phyloP scores from a whole-genome alignment of 257 asterid species.

The Nicotiana knightiana region DNA sequence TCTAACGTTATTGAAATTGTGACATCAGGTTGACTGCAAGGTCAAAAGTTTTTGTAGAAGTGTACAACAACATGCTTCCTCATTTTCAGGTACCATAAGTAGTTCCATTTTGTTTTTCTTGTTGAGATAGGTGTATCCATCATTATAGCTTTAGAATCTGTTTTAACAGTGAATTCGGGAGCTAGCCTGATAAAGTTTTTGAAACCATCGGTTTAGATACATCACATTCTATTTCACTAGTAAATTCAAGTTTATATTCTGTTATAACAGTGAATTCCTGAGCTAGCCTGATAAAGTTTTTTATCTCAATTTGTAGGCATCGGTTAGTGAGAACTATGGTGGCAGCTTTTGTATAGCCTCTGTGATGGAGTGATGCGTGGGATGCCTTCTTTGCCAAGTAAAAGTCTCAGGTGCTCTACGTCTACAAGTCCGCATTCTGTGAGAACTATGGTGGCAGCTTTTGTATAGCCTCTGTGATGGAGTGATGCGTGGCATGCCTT shows the following conservation, averaged over 20 bases:
- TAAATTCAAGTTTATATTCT: background rate
- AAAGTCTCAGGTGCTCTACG: background rate
- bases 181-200: too few species aligned
- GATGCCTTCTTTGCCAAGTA: background rate
- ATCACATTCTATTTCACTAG: background rate
- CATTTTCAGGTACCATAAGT: constrained; percentile 59
- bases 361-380: constrained; percentile 20
- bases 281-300: background rate
- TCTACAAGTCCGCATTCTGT: constrained; percentile 1
- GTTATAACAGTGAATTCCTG: background rate
- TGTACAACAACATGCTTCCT: constrained; percentile 51
- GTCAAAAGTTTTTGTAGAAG: constrained; percentile 47
- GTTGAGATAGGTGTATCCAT: background rate
- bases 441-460: constrained; percentile 81
- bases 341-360: constrained; percentile 53
- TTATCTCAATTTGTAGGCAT: constrained; percentile 40
- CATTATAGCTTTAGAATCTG: background rate
- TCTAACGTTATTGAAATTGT: constrained; percentile 11
- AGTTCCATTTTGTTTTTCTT: background rate
- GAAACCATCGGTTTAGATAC: background rate
- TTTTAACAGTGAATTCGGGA: too few species aligned
- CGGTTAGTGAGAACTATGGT: constrained; percentile 67
- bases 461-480: constrained; percentile 25
- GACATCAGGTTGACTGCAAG: constrained; percentile 57
- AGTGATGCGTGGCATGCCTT: constrained; percentile 14